Evolutionary conservation across 2,329 filamentous ascomycete species (phyloP), one percentile per base, ranked within the genome.

Genomic region (Paraconiothyrium brasiliense): DNA sequence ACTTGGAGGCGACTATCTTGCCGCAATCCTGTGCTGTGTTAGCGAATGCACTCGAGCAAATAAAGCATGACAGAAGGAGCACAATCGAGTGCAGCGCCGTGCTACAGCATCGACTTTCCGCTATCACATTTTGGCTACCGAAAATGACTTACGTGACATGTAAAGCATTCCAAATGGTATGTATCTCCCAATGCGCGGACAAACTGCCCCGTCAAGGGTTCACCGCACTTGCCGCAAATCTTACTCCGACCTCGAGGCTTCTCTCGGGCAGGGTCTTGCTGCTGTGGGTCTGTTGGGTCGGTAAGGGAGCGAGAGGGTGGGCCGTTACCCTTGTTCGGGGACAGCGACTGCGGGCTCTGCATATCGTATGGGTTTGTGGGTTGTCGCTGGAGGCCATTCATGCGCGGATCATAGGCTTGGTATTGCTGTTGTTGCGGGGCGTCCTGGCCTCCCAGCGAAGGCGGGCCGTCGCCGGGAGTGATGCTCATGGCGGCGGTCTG

Each of bases 151-250:
- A 97, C 94, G 82, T 93, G 88, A 80, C 95, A 99, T 78, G 93
- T 96, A 82, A 99, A 99, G 84, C 95, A 99, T 79, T 99, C 94
- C 68, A 99, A 83, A 83, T 99, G 95, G 78, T 93, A 99, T 57
- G 94, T 98, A 60, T 93, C 94, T 58, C 94, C 93, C 58, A 99
- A 82, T 49, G 95, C 95, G 72, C 95, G 89, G 67, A 99, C 95
- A 77, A 98, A 99, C 80, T 99, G 95, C 47, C 95, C 95, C 1
- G 93, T 96, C 77, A 99, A 84, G 58, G 90, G 85, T 78, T 94
- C 91, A 66, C 89, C 89, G 76, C 95, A 99, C 80, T 97, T 97
- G 73, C 93, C 94, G 81, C 92, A 85, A 47, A 79, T 77, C 63
- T 82, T 78, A 41, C 72, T 74, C 49, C 71, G 77, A 59, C 74